A percentile compares a stretch with the other conserved stretches of the same genome.
These are phyloP conservation scores for Penicillium sp. DNA, from an alignment of 2,329 filamentous ascomycete species.

Conservation along the genomic window DNA sequence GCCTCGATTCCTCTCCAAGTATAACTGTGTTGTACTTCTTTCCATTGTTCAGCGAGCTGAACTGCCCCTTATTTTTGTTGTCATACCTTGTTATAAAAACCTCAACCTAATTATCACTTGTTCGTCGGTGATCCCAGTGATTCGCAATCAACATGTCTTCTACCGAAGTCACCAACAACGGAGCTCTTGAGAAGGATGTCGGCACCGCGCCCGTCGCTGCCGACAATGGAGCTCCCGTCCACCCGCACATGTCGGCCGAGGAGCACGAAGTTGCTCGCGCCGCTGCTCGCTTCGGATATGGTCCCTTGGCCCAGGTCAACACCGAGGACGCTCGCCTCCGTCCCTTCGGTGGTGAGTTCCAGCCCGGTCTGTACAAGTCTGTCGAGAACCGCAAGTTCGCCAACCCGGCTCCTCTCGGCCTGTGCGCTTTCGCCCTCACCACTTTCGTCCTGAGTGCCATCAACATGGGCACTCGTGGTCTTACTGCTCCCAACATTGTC, in stretches of 20 bases:
- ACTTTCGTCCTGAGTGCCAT: constrained; percentile 79
- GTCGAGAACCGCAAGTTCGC: constrained; percentile 72
- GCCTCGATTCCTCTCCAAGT: constrained; percentile 10
- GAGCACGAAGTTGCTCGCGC: constrained; percentile 52
- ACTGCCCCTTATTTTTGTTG: constrained; percentile 17
- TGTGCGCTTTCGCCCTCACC: constrained; percentile 79
- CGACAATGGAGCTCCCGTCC: constrained; percentile 24
- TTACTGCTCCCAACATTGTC: constrained; percentile 69
- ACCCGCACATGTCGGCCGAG: constrained; percentile 50
- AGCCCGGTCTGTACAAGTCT: constrained; percentile 71
- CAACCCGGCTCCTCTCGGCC: constrained; percentile 79
- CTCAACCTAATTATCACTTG: constrained; percentile 7
- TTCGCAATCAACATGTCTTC: constrained; percentile 38
- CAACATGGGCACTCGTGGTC: constrained; percentile 70
- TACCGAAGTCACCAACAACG: constrained; percentile 32
- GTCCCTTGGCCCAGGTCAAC: constrained; percentile 58
- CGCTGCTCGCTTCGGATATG: constrained; percentile 57
- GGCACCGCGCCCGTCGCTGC: constrained; percentile 14
- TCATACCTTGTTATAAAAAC: constrained; percentile 1
- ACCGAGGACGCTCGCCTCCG: constrained; percentile 56
- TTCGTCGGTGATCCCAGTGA: neutral
- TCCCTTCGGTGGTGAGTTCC: constrained; percentile 74
- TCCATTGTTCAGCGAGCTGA: constrained; percentile 37
- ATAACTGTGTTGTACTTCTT: constrained; percentile 34
- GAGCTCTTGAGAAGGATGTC: constrained; percentile 42